Percentiles rank a stretch among this genome's conserved stretches.
These are phyloP conservation scores for Cadophora malorum DNA, from an alignment of 2,329 filamentous ascomycete genomes.

Conservation along the genomic window DNA sequence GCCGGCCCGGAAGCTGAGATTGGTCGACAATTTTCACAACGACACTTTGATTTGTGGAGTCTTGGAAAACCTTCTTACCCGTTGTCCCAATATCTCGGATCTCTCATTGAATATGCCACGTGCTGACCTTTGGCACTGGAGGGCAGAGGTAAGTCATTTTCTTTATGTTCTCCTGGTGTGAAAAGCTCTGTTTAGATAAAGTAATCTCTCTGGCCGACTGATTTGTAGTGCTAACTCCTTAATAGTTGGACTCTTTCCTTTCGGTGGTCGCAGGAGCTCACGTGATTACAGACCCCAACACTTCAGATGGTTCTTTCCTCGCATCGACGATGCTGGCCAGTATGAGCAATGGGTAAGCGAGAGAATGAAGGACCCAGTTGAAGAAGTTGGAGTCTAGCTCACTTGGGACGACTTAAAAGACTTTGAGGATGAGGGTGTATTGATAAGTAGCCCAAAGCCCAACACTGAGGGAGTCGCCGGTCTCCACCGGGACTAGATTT, in stretches of 20 bases:
- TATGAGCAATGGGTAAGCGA: background rate
- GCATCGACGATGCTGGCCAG: background rate
- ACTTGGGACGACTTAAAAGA: background rate
- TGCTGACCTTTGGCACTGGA: background rate
- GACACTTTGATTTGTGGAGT: background rate
- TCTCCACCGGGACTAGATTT: too few species aligned
- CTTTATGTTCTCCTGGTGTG: background rate
- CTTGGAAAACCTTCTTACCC: background rate
- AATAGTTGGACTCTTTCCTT: background rate
- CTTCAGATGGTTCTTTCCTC: background rate
- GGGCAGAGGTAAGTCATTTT: background rate
- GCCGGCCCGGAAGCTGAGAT: background rate
- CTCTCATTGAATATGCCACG: background rate
- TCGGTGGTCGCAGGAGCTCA: background rate
- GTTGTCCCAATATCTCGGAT: background rate
- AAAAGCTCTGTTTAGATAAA: background rate
- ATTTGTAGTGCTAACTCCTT: background rate
- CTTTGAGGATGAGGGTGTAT: background rate
- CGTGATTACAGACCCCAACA: background rate
- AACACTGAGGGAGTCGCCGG: too few species aligned
- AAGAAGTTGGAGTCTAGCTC: background rate
- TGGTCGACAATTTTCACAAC: background rate
- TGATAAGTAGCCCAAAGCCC: too few species aligned
- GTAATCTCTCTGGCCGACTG: too few species aligned
- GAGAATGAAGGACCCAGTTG: background rate